Evolutionary conservation across 768 basidiomycete genomes (phyloP).

Genomic region (Phylloporus scabripes): DNA sequence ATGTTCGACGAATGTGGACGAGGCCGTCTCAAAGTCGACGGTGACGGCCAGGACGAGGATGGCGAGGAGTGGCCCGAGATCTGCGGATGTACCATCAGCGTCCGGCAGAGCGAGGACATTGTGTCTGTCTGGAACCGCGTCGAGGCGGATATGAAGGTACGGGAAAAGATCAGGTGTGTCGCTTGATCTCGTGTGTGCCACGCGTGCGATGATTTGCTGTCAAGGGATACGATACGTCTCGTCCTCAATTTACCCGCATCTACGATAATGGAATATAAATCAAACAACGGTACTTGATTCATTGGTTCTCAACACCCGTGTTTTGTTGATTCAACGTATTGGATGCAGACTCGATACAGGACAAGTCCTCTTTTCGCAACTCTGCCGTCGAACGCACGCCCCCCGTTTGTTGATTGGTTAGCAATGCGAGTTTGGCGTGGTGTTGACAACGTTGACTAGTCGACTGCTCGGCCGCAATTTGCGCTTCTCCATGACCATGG

Average conservation of each 20-base stretch:
- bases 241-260: slow-evolving; percentile 70
- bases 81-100: slow-evolving; percentile 92
- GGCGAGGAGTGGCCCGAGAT: slow-evolving; percentile 68
- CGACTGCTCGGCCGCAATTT: background rate
- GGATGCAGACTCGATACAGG: slow-evolving; percentile 75
- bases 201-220: slow-evolving; percentile 3
- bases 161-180: slow-evolving; percentile 77
- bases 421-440: background rate
- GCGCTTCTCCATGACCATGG: background rate
- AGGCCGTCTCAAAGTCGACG: slow-evolving; percentile 25
- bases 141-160: slow-evolving; percentile 68
- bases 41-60: slow-evolving; percentile 32
- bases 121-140: slow-evolving; percentile 88
- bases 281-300: slow-evolving; percentile 64
- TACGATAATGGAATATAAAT: slow-evolving; percentile 92
- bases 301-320: background rate
- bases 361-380: slow-evolving; percentile 80
- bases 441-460: background rate
- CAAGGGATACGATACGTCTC: slow-evolving; percentile 72
- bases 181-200: slow-evolving; percentile 26
- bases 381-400: slow-evolving; percentile 47
- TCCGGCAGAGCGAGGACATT: slow-evolving; percentile 91
- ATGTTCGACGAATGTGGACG: slow-evolving; percentile 68
- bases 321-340: slow-evolving; percentile 1
- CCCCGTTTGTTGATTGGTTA: slow-evolving; percentile 12